A percentile compares a stretch with the other conserved stretches of the same genome.
phyloP scores from a whole-genome alignment of 2,329 filamentous ascomycete genomes.

The Phyllosticta ampelicida region DNA sequence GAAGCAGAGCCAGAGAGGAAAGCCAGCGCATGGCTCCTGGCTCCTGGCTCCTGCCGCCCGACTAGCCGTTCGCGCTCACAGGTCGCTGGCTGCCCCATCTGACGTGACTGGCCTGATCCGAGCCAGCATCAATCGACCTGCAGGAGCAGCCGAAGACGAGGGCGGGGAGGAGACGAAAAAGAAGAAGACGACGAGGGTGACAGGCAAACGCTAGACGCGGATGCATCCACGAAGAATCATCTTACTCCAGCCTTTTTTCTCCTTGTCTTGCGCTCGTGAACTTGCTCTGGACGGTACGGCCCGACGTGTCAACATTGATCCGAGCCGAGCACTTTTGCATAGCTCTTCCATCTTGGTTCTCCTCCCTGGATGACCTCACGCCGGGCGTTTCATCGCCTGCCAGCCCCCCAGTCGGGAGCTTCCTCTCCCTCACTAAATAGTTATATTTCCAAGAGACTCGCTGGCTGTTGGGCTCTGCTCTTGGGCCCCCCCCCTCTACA shows the following conservation, averaged over 20 bases:
- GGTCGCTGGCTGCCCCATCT: not conserved
- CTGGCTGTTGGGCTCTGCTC: too few species aligned
- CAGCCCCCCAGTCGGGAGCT: not conserved
- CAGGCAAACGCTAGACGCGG: too few species aligned
- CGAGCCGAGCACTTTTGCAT: not conserved
- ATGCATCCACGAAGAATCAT: too few species aligned
- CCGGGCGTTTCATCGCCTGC: not conserved
- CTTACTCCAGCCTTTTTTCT: too few species aligned
- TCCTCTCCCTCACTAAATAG: too few species aligned
- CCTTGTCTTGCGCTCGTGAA: not conserved
- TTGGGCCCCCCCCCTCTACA: too few species aligned
- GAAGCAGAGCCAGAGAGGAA: not conserved
- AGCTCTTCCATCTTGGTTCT: not conserved
- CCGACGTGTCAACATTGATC: not conserved
- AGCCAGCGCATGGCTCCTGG: constrained; percentile 4
- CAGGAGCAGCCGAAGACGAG: too few species aligned
- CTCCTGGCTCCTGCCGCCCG: constrained; percentile 9
- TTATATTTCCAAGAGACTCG: too few species aligned
- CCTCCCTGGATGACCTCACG: not conserved
- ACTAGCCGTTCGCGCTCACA: constrained; percentile 8
- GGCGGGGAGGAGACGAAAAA: too few species aligned
- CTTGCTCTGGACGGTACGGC: not conserved
- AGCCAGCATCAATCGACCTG: constrained; percentile 6
- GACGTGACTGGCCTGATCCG: constrained; percentile 10
- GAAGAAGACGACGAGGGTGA: too few species aligned